Conservation (phyloP, 148 eudicot genomes). For the Arctostaphylos glauca region DNA sequence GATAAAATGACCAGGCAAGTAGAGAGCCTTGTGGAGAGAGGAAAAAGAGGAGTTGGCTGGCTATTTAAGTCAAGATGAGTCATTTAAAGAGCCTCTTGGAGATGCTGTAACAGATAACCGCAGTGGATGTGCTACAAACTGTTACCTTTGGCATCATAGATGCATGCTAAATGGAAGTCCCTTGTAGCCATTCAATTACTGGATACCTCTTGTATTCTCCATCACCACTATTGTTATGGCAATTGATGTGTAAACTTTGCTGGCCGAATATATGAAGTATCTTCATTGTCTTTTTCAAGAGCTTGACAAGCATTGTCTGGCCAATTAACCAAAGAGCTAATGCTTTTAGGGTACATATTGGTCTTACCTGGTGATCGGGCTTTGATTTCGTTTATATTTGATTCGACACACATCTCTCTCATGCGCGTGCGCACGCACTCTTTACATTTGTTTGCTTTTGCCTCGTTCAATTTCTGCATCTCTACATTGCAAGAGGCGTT, state of each 20-base stretch:
- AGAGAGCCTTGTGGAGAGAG: too few species aligned
- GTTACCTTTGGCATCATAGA: neutral
- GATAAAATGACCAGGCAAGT: too few species aligned
- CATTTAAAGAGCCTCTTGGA: too few species aligned
- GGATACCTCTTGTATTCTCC: neutral
- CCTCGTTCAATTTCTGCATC: too few species aligned
- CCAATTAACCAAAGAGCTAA: neutral
- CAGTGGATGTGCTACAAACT: neutral
- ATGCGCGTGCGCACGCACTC: neutral
- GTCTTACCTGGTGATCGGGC: neutral
- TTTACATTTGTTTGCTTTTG: neutral
- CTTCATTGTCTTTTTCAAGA: neutral
- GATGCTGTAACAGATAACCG: neutral
- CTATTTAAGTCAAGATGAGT: too few species aligned
- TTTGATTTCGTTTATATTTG: neutral
- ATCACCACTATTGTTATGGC: neutral
- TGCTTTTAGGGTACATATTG: neutral
- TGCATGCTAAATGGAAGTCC: neutral
- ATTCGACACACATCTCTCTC: neutral
- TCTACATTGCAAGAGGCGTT: neutral
- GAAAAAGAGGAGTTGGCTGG: too few species aligned
- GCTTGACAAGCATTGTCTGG: neutral
- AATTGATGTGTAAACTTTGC: neutral
- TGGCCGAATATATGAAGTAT: neutral
- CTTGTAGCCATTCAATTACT: neutral